Base-by-base conservation (phyloP, 2,329 filamentous ascomycete genomes). In the Exophiala dermatitidis region DNA sequence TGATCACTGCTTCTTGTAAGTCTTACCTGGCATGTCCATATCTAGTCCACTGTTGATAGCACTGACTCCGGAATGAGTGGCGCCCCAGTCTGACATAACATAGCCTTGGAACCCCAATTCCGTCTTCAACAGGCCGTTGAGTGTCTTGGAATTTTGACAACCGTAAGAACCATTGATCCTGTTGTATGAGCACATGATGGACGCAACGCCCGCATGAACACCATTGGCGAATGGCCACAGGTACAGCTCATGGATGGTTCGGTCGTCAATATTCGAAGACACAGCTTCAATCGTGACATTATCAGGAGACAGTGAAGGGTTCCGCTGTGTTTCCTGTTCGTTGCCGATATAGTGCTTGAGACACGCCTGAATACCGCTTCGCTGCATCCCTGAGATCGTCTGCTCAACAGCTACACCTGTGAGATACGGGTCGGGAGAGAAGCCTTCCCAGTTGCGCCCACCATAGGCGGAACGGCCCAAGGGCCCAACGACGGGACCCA, bases 201-300 rank as follows among this genome's bases (percentile, higher is more conserved):
- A 70, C 8, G 71, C 65, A 2, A 85, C 28, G 7, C 84, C 84
- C 5, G 84, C 84, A 51, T 75, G 76, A 49, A 88, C 79, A 1
- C 83, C 83, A 63, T 90, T 85, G 29, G 79, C 84, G 64, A 90
- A 90, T 0, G 86, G 86, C 86, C 86, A 90, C 29, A 84, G 72
- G 65, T 89, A 90, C 4, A 88, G 69, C 67, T 90, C 86, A 63
- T 89, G 86, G 65, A 89, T 72, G 0, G 85, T 84, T 57, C 85
- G 80, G 67, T 90, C 86, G 54, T 87, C 84, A 12, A 86, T 73
- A 62, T 84, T 85, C 41, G 78, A 77, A 19, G 64, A 73, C 53
- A 70, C 68, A 7, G 67, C 58, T 40, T 62, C 57, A 42, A 63
- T 62, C 8, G 72, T 78, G 59, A 78, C 74, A 5, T 73, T 74